These are phyloP conservation scores for Isatis tinctoria DNA, from an alignment of 345 rosid genomes.

Conservation along the genomic window DNA sequence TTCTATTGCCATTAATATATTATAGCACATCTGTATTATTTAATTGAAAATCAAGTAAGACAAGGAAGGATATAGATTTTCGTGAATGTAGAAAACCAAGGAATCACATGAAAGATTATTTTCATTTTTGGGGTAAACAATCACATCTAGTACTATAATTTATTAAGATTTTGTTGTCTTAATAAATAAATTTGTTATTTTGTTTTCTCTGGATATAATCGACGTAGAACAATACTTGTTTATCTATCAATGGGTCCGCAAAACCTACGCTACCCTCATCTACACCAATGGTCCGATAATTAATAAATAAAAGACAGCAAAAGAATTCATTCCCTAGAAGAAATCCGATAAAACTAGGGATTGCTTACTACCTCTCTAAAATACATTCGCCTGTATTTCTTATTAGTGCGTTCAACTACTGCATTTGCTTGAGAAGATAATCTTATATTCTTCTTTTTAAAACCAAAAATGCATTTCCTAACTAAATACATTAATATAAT, in stretches of 20 bases:
- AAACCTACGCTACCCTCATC: constrained; percentile 22
- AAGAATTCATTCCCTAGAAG: background rate
- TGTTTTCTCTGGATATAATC: background rate
- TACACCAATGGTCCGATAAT: constrained; percentile 3
- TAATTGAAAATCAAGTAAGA: constrained; percentile 17
- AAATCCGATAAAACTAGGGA: constrained; percentile 19
- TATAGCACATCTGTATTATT: background rate
- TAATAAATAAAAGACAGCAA: background rate
- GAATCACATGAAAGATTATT: constrained; percentile 30
- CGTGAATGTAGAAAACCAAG: constrained; percentile 32
- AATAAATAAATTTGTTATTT: background rate
- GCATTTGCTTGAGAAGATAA: background rate
- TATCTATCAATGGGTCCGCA: background rate
- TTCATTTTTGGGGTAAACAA: constrained; percentile 6
- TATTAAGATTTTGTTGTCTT: constrained; percentile 14
- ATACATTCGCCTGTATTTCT: background rate
- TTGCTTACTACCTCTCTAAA: constrained; percentile 7
- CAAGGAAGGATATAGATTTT: constrained; percentile 21
- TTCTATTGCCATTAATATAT: background rate
- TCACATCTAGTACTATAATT: constrained; percentile 5
- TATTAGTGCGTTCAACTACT: background rate
- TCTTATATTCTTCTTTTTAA: background rate
- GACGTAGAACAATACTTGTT: constrained; percentile 1
- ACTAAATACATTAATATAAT: too few species aligned
- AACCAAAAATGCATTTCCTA: too few species aligned